A percentile compares a stretch with the other conserved stretches of the same genome.
Conservation (phyloP, 768 basidiomycete species). For the Pleurotus tuber-regium region DNA sequence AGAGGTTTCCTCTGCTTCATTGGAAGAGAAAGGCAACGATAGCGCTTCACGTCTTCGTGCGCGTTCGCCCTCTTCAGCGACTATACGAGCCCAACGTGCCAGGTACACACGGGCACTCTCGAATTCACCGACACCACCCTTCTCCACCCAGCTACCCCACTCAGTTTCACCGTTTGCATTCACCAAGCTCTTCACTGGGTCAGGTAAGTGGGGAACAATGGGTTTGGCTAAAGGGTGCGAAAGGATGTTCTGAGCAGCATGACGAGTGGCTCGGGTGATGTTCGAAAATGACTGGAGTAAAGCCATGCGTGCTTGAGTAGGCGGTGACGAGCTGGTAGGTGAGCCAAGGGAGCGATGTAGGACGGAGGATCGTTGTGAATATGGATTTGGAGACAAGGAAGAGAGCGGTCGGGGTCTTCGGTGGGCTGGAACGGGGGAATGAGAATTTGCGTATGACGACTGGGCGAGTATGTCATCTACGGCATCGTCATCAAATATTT, state of each 20-base stretch:
- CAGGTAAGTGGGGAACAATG: slow-evolving; percentile 93
- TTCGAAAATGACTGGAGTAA: slow-evolving; percentile 94
- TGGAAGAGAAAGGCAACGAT: slow-evolving; percentile 50
- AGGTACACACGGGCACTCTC: slow-evolving; percentile 96
- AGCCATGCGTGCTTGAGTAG: slow-evolving; percentile 73
- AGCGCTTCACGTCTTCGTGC: slow-evolving; percentile 80
- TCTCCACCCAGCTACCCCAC: slow-evolving; percentile 93
- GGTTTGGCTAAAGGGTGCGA: slow-evolving; percentile 96
- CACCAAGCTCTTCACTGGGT: slow-evolving; percentile 88
- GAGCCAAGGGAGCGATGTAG: slow-evolving; percentile 76
- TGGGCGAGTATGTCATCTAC: slow-evolving; percentile 85
- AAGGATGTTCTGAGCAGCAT: slow-evolving; percentile 92
- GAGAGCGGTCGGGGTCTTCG: slow-evolving; percentile 70
- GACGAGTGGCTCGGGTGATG: slow-evolving; percentile 88
- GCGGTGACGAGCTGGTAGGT: slow-evolving; percentile 42
- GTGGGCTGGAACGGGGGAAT: slow-evolving; percentile 83
- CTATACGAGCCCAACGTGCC: slow-evolving; percentile 94
- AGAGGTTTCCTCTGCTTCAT: slow-evolving; percentile 59
- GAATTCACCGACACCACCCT: slow-evolving; percentile 91
- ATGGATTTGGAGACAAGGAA: slow-evolving; percentile 45
- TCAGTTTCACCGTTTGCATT: slow-evolving; percentile 89
- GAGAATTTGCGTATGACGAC: slow-evolving; percentile 71
- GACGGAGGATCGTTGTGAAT: slow-evolving; percentile 69
- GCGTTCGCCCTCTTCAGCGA: slow-evolving; percentile 96
- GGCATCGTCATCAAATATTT: slow-evolving; percentile 81